Evolutionary conservation across 768 basidiomycete genomes (phyloP).

Genomic region (Pleurotus djamor): DNA sequence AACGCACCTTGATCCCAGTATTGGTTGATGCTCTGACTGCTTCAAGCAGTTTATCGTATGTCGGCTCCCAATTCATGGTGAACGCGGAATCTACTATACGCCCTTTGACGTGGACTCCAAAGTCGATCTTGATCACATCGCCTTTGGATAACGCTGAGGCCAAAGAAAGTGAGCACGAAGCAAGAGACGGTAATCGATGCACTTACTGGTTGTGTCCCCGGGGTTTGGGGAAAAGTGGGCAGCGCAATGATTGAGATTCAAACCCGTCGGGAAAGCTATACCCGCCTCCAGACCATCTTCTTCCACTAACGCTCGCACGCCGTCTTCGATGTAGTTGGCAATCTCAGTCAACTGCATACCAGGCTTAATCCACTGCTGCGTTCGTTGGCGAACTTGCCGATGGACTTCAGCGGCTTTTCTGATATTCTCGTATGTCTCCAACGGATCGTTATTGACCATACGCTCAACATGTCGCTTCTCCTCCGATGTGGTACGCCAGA

Average conservation of each 20-base stretch:
- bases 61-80: slow-evolving; percentile 85
- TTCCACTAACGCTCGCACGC: slow-evolving; percentile 88
- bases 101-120: slow-evolving; percentile 98
- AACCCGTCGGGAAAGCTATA: slow-evolving; percentile 94
- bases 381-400: slow-evolving; percentile 83
- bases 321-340: slow-evolving; percentile 90
- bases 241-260: slow-evolving; percentile 92
- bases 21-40: slow-evolving; percentile 95
- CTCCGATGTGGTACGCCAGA: slow-evolving; percentile 86
- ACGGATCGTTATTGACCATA: slow-evolving; percentile 74
- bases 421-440: slow-evolving; percentile 85
- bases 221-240: slow-evolving; percentile 97
- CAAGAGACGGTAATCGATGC: neutral
- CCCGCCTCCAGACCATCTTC: slow-evolving; percentile 84
- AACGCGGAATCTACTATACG: slow-evolving; percentile 95
- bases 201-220: slow-evolving; percentile 78
- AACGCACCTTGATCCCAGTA: slow-evolving; percentile 76
- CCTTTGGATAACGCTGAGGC: slow-evolving; percentile 68
- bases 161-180: slow-evolving; percentile 10
- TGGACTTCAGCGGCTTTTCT: slow-evolving; percentile 96
- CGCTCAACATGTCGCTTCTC: slow-evolving; percentile 87
- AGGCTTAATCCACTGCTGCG: slow-evolving; percentile 80
- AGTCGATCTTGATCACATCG: slow-evolving; percentile 95
- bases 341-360: slow-evolving; percentile 96
- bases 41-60: slow-evolving; percentile 84